A percentile compares a stretch with the other conserved stretches of the same genome.
phyloP scores from a whole-genome alignment of 331 rosid species.

The Acacia pycnantha region DNA sequence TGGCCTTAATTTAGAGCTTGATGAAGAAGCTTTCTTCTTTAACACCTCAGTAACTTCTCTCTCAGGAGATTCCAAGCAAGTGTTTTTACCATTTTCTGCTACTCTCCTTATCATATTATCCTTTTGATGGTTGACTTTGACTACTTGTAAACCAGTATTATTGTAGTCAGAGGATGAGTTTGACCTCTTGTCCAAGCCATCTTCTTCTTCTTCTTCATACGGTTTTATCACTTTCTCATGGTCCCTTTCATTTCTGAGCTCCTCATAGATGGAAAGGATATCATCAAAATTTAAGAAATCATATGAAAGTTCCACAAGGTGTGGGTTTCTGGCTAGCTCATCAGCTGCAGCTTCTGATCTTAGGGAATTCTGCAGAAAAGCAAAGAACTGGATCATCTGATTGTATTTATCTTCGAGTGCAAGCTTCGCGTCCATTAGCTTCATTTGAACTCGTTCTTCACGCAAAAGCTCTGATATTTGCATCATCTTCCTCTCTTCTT shows the following conservation, averaged over 20 bases:
- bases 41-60: conserved; percentile 20
- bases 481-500: conserved; percentile 57
- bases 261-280: not conserved
- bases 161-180: not conserved
- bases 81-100: not conserved
- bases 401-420: conserved; percentile 44
- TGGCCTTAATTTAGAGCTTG: conserved; percentile 14
- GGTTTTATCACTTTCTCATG: conserved; percentile 23
- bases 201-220: not conserved
- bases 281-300: conserved; percentile 32
- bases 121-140: not conserved
- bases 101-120: not conserved
- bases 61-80: conserved; percentile 9
- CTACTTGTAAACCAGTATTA: not conserved
- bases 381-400: conserved; percentile 46
- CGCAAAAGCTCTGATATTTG: conserved; percentile 52
- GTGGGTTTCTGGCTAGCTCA: conserved; percentile 28
- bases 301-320: conserved; percentile 27
- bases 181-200: not conserved
- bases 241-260: conserved; percentile 15
- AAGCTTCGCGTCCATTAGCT: conserved; percentile 50
- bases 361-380: conserved; percentile 35
- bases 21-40: conserved; percentile 23
- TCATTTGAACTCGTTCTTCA: conserved; percentile 63
- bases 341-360: conserved; percentile 29